Conservation (phyloP, 108 stramenopile genomes). For the Ochromonas danica region DNA sequence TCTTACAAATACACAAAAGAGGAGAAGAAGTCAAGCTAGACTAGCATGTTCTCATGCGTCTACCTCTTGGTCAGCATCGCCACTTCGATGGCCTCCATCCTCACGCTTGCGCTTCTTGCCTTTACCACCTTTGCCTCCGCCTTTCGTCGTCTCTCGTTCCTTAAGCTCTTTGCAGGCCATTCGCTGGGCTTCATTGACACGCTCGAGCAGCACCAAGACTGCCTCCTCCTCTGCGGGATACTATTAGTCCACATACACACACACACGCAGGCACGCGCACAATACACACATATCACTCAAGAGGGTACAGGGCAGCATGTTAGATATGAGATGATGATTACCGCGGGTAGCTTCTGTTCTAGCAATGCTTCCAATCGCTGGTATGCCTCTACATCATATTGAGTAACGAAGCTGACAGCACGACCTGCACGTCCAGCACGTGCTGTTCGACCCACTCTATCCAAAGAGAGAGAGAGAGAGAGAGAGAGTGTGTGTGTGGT, state of each 20-base stretch:
- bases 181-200: slow-evolving; percentile 92
- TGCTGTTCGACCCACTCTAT: slow-evolving; percentile 94
- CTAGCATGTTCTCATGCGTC: too few relatives aligned
- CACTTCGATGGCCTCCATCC: too few relatives aligned
- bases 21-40: too few relatives aligned
- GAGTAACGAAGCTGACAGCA: slow-evolving; percentile 95
- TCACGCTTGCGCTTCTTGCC: slow-evolving; percentile 18
- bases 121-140: slow-evolving; percentile 20
- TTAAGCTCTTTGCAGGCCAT: slow-evolving; percentile 56
- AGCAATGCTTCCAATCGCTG: slow-evolving; percentile 85
- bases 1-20: too few relatives aligned
- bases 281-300: slow-evolving; percentile 19
- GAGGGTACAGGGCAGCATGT: slow-evolving; percentile 1
- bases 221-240: slow-evolving; percentile 78
- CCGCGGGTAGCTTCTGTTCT: slow-evolving; percentile 61
- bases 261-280: not conserved
- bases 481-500: not conserved
- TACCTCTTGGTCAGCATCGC: too few relatives aligned
- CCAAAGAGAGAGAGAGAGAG: slow-evolving; percentile 44
- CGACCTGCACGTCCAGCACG: slow-evolving; percentile 90
- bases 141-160: slow-evolving; percentile 39
- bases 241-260: slow-evolving; percentile 23
- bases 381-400: slow-evolving; percentile 98
- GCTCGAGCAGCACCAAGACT: slow-evolving; percentile 85
- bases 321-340: slow-evolving; percentile 21